These are phyloP conservation scores for Pleurotus salmoneostramineus DNA, from an alignment of 768 basidiomycete species.

Conservation along the genomic window DNA sequence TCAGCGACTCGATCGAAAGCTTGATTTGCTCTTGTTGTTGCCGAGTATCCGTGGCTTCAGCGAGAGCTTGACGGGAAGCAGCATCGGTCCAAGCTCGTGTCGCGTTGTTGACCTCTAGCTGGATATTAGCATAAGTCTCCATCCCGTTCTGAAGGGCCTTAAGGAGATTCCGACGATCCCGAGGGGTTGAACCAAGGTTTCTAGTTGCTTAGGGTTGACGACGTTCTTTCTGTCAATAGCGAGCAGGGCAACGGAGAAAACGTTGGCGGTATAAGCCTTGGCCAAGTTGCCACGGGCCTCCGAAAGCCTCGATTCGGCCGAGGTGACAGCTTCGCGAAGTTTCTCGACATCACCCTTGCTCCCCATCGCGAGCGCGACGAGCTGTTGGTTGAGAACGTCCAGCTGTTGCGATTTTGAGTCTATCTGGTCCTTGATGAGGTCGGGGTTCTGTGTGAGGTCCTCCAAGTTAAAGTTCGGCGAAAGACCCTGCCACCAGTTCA, in stretches of 20 bases:
- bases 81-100: constrained; percentile 16
- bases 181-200: not conserved
- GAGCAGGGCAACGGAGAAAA: constrained; percentile 19
- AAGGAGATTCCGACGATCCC: not conserved
- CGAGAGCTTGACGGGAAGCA: constrained; percentile 14
- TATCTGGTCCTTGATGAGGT: constrained; percentile 19
- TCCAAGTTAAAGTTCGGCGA: constrained; percentile 23
- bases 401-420: constrained; percentile 18
- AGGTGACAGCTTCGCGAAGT: constrained; percentile 14
- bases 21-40: constrained; percentile 14
- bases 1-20: constrained; percentile 13
- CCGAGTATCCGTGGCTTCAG: constrained; percentile 15
- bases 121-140: not conserved
- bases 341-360: constrained; percentile 14
- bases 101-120: constrained; percentile 9
- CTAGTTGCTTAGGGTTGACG: constrained; percentile 10
- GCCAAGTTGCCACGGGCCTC: constrained; percentile 16
- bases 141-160: not conserved
- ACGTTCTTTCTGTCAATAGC: constrained; percentile 13
- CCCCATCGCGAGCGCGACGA: constrained; percentile 14
- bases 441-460: constrained; percentile 20
- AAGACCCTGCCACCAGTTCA: constrained; percentile 23
- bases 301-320: constrained; percentile 12
- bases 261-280: constrained; percentile 15
- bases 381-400: constrained; percentile 18